These are phyloP conservation scores for Thinopyrum elongatum DNA, from an alignment of 176 grass and related monocot genomes.

Conservation along the genomic window DNA sequence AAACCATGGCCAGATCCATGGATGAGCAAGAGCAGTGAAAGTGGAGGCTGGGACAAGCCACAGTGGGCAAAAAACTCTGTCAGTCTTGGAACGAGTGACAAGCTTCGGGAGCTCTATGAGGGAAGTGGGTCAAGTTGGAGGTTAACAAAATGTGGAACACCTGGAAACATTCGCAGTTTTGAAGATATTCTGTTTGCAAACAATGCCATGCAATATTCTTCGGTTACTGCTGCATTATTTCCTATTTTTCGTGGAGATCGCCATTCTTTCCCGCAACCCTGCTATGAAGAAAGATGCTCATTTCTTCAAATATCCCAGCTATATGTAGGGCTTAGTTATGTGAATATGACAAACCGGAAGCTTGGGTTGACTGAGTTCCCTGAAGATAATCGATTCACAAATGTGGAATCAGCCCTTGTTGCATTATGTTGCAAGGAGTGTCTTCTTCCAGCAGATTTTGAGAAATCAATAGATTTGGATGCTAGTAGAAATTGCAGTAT, in stretches of 20 bases:
- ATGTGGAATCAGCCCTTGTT: conserved; percentile 82
- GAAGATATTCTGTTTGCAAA: conserved; percentile 98
- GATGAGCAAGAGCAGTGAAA: no score
- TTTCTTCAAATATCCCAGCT: no score
- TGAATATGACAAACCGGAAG: conserved; percentile 80
- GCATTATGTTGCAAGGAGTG: conserved; percentile 93
- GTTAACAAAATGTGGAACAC: conserved; percentile 51
- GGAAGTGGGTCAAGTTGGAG: conserved; percentile 92
- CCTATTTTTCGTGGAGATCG: conserved; percentile 23
- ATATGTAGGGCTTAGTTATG: conserved; percentile 76
- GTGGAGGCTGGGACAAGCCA: no score
- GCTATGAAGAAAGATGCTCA: no score
- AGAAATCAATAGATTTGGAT: conserved; percentile 64
- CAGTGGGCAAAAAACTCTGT: no score
- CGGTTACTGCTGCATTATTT: conserved; percentile 73
- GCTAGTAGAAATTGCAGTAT: conserved; percentile 67
- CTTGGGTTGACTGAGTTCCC: conserved; percentile 87
- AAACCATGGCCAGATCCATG: no score
- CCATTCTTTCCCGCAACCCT: no score
- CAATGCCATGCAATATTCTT: conserved; percentile 90
- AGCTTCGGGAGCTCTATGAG: conserved; percentile 61
- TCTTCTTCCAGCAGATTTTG: conserved; percentile 68
- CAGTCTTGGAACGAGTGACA: no score
- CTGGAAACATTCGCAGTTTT: conserved; percentile 90
- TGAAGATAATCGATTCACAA: conserved; percentile 85